phyloP scores from a whole-genome alignment of 2,329 filamentous ascomycete species.

The Cadophora sp. region DNA sequence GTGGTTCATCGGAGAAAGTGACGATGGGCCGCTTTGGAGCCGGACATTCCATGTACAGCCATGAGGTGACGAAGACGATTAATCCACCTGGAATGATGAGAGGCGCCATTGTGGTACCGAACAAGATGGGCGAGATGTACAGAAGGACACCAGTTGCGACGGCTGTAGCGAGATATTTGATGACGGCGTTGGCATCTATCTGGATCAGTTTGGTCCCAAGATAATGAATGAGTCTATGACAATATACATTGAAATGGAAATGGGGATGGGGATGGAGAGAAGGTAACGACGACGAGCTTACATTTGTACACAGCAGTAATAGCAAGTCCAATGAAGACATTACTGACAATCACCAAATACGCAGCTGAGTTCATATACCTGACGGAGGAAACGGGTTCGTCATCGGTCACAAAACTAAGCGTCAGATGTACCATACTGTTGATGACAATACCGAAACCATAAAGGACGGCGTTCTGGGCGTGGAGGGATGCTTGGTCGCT shows the following conservation, averaged over 20 bases:
- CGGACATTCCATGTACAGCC: conserved; percentile 45
- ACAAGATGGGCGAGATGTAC: conserved; percentile 44
- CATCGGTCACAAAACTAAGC: conserved; percentile 36
- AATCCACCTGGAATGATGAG: conserved; percentile 44
- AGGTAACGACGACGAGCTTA: conserved; percentile 26
- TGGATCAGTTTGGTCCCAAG: neutral
- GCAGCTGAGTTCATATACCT: conserved; percentile 40
- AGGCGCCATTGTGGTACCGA: conserved; percentile 42
- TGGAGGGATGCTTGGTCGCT: conserved; percentile 45
- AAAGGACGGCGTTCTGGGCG: conserved; percentile 46
- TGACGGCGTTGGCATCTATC: conserved; percentile 46
- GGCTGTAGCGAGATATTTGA: conserved; percentile 47
- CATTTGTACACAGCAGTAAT: conserved; percentile 48
- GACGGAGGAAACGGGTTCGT: conserved; percentile 40
- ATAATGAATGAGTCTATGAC: no score
- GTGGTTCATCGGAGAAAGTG: conserved; percentile 22
- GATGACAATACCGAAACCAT: conserved; percentile 42
- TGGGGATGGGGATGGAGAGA: neutral
- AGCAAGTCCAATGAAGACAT: conserved; percentile 47
- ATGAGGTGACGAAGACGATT: conserved; percentile 45
- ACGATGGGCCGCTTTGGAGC: conserved; percentile 36
- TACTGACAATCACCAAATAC: conserved; percentile 46
- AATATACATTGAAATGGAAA: no score
- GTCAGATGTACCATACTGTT: conserved; percentile 45
- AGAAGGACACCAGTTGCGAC: conserved; percentile 45